Evolutionary conservation across 1,284 basidiomycete species (phyloP), one percentile per base, ranked within the genome.

Genomic region (Phenoliferia sp.): DNA sequence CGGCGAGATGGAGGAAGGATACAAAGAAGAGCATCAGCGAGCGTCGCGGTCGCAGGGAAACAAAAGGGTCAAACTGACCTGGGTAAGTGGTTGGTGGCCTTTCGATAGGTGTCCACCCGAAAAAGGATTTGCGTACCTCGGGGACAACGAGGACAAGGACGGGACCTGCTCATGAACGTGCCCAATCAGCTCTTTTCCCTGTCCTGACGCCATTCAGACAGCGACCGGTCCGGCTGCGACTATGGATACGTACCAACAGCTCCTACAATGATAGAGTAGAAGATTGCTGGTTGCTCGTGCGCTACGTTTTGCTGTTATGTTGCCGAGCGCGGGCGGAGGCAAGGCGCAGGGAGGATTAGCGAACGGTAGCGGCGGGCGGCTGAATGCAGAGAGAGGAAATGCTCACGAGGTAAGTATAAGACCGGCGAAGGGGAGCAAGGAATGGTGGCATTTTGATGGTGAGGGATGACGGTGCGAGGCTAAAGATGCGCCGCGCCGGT

Each of bases 231-330:
- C n/a, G n/a, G n/a, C n/a, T n/a, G n/a, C n/a, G n/a, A n/a, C n/a
- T n/a, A n/a, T n/a, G n/a, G n/a, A n/a, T 28, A 63, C 78, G 58
- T 48, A 75, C 79, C 80, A 50, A 78, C 70, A 15, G 73, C 77
- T 56, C 93, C 94, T 68, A 96, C 80, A 62, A 87, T 80, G 77
- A 89, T 83, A 9, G 92, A 90, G 82, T 88, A 96, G 83, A 95
- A 94, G 79, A 96, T 86, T 76, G 92, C 90, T 44, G 94, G 93
- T 75, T 87, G 87, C 81, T 96, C 93, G 82, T 97, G 94, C 44
- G 93, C 92, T 76, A 88, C 86, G 69, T 89, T 87, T 85, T 87
- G 86, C 86, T 87, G 72, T 57, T 62, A 50, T 54, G 39, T 26
- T 44, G 3, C 15, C 17, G 32, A 7, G n/a, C 2, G 3, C 31